Evolutionary conservation across 2,329 filamentous ascomycete species (phyloP).

Genomic region (Clarireedia monteithiana): DNA sequence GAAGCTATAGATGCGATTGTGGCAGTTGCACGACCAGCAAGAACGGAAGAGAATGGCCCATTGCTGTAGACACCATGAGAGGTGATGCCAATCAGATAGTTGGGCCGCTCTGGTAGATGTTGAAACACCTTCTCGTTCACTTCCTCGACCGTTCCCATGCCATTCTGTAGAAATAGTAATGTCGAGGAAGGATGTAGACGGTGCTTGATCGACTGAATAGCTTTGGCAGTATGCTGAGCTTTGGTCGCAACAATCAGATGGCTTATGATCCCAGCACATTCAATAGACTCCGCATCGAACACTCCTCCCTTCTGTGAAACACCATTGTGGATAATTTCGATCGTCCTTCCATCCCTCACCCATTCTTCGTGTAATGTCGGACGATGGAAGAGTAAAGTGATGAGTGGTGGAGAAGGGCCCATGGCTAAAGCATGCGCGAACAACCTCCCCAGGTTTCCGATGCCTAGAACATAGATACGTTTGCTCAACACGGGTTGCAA

Average conservation of each 20-base stretch:
- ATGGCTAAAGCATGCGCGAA: conserved; percentile 64
- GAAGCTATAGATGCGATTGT: conserved; percentile 34
- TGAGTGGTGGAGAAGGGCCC: conserved; percentile 50
- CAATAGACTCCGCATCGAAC: conserved; percentile 17
- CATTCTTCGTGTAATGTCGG: conserved; percentile 42
- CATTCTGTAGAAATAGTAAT: conserved; percentile 81
- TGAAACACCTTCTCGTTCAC: conserved; percentile 52
- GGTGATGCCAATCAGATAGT: conserved; percentile 62
- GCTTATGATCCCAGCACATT: neutral
- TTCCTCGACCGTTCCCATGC: conserved; percentile 64
- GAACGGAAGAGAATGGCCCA: conserved; percentile 43
- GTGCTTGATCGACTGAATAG: conserved; percentile 48
- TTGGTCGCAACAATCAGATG: conserved; percentile 78
- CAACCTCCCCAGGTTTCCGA: conserved; percentile 75
- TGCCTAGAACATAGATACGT: conserved; percentile 67
- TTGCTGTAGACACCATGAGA: conserved; percentile 48
- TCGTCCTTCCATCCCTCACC: conserved; percentile 21
- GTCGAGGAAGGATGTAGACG: conserved; percentile 60
- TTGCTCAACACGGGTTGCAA: neutral
- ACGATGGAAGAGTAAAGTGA: conserved; percentile 75
- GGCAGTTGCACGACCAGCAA: conserved; percentile 43
- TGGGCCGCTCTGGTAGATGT: conserved; percentile 49
- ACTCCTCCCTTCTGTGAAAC: conserved; percentile 15
- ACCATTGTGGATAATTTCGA: conserved; percentile 19
- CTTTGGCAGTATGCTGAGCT: conserved; percentile 56